phyloP scores from a whole-genome alignment of 75 land plant species.

The Adiantum capillusveneris region DNA sequence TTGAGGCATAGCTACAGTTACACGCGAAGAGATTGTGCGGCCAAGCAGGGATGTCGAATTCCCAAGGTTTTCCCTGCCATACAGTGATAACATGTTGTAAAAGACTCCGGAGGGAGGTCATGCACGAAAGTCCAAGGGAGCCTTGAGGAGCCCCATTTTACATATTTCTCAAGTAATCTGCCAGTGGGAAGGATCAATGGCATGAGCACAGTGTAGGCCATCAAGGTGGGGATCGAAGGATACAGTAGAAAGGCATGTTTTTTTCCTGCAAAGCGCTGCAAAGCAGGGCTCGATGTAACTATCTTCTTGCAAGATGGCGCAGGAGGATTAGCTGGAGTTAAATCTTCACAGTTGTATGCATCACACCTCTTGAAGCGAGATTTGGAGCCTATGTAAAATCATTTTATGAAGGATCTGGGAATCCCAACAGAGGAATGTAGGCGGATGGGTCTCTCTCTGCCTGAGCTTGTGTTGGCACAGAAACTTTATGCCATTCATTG shows the following conservation, averaged over 20 bases:
- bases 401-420: constrained; percentile 88
- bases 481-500: constrained; percentile 88
- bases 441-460: constrained; percentile 70
- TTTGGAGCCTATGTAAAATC: constrained; percentile 61
- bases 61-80: too few relatives aligned
- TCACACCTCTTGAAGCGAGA: constrained; percentile 56
- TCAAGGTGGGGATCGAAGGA: too few relatives aligned
- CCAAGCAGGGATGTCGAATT: too few relatives aligned
- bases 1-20: too few relatives aligned
- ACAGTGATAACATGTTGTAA: too few relatives aligned
- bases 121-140: too few relatives aligned
- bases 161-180: too few relatives aligned
- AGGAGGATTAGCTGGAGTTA: constrained; percentile 73
- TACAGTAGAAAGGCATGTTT: constrained; percentile 68
- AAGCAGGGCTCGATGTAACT: constrained; percentile 60
- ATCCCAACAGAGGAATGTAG: constrained; percentile 74
- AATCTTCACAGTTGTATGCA: constrained; percentile 59
- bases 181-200: too few relatives aligned
- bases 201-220: too few relatives aligned
- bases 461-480: constrained; percentile 90
- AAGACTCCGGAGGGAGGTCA: too few relatives aligned
- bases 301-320: constrained; percentile 46
- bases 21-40: too few relatives aligned
- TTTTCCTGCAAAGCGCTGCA: constrained; percentile 70
- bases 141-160: too few relatives aligned